Evolutionary conservation across 371 early-diverging fungal species (phyloP).

Genomic region (Mortierella sp.): DNA sequence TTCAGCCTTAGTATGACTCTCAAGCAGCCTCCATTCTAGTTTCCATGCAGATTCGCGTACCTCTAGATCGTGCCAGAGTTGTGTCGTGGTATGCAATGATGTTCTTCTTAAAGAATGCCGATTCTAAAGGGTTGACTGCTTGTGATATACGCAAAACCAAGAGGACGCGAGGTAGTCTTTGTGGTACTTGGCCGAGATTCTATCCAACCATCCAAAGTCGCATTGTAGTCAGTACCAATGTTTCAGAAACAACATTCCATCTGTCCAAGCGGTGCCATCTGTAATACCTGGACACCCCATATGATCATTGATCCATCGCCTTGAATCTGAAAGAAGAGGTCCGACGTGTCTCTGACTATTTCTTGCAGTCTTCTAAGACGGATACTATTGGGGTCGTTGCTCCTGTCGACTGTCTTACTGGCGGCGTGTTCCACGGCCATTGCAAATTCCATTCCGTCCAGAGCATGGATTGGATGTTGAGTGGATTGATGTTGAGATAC

Average conservation of each 20-base stretch:
- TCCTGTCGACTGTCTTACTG: conserved; percentile 33
- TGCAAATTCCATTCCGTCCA: conserved; percentile 66
- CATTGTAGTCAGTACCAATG: too few species aligned
- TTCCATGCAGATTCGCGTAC: conserved; percentile 5
- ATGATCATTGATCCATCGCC: conserved; percentile 77
- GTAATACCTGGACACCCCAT: conserved; percentile 82
- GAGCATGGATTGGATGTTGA: conserved; percentile 69
- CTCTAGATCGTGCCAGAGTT: conserved; percentile 42
- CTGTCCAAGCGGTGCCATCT: neutral
- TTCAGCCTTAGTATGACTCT: too few species aligned
- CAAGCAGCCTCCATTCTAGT: too few species aligned
- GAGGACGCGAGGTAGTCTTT: conserved; percentile 74
- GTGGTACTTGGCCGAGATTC: conserved; percentile 70
- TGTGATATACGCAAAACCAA: conserved; percentile 74
- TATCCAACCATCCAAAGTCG: too few species aligned
- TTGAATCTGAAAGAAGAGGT: conserved; percentile 78
- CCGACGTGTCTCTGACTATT: conserved; percentile 78
- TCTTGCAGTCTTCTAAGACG: conserved; percentile 63
- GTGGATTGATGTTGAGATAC: conserved; percentile 59
- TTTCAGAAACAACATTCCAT: too few species aligned
- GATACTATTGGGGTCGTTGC: conserved; percentile 26
- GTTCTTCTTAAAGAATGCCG: conserved; percentile 67
- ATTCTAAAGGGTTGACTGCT: conserved; percentile 65
- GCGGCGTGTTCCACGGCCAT: conserved; percentile 58
- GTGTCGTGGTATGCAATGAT: conserved; percentile 68